These are phyloP conservation scores for Berkeleyomyces rouxiae DNA, from an alignment of 2,329 filamentous ascomycete genomes.

Conservation along the genomic window DNA sequence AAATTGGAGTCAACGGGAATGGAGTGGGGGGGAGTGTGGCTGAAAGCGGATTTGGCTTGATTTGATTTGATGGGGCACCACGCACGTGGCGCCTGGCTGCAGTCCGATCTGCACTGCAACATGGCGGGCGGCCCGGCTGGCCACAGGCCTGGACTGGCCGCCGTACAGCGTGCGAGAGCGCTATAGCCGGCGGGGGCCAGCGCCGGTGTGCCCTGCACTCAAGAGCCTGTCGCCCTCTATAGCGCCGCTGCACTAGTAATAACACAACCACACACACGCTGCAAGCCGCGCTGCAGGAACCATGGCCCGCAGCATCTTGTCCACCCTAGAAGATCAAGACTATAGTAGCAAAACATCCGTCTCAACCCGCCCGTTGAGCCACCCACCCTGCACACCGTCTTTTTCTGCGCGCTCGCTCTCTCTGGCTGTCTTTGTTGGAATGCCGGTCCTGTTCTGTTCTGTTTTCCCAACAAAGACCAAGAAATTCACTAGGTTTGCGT, in stretches of 20 bases:
- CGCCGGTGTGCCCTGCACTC: not conserved
- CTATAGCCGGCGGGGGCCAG: not conserved
- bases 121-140: no score
- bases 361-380: no score
- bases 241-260: not conserved
- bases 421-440: not conserved
- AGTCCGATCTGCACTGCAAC: not conserved
- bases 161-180: not conserved
- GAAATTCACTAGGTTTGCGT: not conserved
- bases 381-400: no score
- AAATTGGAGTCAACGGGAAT: not conserved
- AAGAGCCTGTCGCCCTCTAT: not conserved
- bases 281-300: constrained; percentile 1
- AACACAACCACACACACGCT: not conserved
- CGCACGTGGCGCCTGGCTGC: not conserved
- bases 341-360: no score
- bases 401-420: no score
- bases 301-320: not conserved
- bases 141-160: no score
- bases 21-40: not conserved
- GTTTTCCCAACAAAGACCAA: constrained; percentile 1
- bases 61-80: not conserved
- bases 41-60: not conserved
- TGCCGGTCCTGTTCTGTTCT: not conserved
- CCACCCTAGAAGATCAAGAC: no score